A percentile compares a stretch with the other conserved stretches of the same genome.
phyloP scores from a whole-genome alignment of 1,139 yeast species.

The Zygosaccharomyces sapae region DNA sequence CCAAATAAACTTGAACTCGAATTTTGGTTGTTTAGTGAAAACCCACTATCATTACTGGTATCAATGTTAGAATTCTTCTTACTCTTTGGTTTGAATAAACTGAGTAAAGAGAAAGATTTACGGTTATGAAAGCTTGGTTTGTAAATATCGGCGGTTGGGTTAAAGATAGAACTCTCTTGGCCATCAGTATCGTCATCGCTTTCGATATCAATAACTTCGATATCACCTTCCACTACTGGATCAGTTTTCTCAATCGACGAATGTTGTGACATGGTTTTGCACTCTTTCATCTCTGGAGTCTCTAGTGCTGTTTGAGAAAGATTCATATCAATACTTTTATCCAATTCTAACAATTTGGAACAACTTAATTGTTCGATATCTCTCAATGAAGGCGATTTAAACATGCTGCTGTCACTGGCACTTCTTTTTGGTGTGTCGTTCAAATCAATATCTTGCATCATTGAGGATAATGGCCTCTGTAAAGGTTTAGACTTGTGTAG shows the following conservation, averaged over 20 bases:
- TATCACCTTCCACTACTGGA: constrained; percentile 9
- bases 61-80: constrained; percentile 17
- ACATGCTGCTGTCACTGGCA: background rate
- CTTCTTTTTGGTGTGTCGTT: background rate
- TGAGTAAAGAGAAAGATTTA: constrained; percentile 25
- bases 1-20: constrained; percentile 2
- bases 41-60: constrained; percentile 9
- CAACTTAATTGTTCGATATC: constrained; percentile 27
- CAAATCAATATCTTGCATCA: constrained; percentile 9
- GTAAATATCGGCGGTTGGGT: constrained; percentile 21
- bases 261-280: constrained; percentile 19
- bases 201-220: constrained; percentile 21
- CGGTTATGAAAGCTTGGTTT: constrained; percentile 22
- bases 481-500: constrained; percentile 20
- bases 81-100: constrained; percentile 24
- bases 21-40: background rate
- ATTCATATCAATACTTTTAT: constrained; percentile 23
- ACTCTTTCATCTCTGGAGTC: constrained; percentile 14
- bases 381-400: constrained; percentile 19
- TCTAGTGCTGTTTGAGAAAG: constrained; percentile 18
- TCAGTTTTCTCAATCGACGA: constrained; percentile 16
- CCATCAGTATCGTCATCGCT: constrained; percentile 17
- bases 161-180: constrained; percentile 12
- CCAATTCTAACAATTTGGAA: constrained; percentile 27
- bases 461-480: constrained; percentile 12